A percentile compares a stretch with the other conserved stretches of the same genome.
Evolutionary conservation across 495 filamentous ascomycete species (phyloP).

Genomic region (Penicillium argentinense): DNA sequence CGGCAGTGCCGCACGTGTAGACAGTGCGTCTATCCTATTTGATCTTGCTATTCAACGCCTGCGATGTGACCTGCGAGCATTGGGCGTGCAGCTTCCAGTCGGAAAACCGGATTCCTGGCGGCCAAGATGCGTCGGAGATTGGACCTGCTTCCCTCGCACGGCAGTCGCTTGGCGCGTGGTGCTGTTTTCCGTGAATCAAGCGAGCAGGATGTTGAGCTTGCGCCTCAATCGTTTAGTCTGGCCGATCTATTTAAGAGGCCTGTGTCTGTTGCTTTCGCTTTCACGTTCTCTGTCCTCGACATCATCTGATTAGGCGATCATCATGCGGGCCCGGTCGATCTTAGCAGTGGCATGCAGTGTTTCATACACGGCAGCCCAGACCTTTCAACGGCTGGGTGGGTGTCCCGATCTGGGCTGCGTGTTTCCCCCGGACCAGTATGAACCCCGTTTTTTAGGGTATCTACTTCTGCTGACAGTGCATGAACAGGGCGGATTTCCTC

Average conservation of each 20-base stretch:
- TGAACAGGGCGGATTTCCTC: conserved; percentile 62
- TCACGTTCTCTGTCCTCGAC: neutral
- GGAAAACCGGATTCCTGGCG: neutral
- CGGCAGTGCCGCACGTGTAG: conserved; percentile 11
- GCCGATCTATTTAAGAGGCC: neutral
- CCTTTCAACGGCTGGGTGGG: conserved; percentile 66
- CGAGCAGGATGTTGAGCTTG: neutral
- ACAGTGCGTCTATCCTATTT: conserved; percentile 3
- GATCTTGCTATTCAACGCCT: neutral
- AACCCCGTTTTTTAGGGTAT: neutral
- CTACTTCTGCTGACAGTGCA: too few relatives aligned
- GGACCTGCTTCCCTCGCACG: neutral
- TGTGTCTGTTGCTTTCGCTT: neutral
- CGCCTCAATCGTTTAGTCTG: neutral
- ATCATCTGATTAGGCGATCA: conserved; percentile 8
- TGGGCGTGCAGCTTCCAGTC: neutral
- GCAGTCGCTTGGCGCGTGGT: neutral
- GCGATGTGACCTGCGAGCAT: neutral
- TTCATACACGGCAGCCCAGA: conserved; percentile 50
- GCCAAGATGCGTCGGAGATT: conserved; percentile 7
- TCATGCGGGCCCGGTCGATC: conserved; percentile 25
- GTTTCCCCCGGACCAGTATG: conserved; percentile 71
- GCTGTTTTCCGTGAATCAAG: neutral
- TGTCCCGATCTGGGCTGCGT: conserved; percentile 74
- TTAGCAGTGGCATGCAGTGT: conserved; percentile 19